Evolutionary conservation across 2,329 filamentous ascomycete species (phyloP).

Genomic region (Sporothrix pseudoabietina): DNA sequence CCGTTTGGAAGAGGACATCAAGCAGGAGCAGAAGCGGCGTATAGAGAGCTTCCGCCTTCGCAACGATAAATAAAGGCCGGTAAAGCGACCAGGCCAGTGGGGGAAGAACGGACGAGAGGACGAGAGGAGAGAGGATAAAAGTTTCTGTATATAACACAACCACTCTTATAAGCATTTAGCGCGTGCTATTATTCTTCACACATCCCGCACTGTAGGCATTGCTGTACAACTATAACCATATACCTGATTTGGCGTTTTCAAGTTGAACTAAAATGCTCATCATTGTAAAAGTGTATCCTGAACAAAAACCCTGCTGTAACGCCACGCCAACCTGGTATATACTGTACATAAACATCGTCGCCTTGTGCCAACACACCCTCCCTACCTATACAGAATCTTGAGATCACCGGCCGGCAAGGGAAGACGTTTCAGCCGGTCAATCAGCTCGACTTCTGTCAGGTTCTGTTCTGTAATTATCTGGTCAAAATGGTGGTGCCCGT

Average conservation of each 20-base stretch:
- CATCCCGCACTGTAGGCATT: background rate
- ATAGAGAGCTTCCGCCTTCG: background rate
- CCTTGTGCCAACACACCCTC: background rate
- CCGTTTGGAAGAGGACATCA: conserved; percentile 36
- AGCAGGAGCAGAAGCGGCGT: conserved; percentile 18
- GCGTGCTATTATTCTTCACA: background rate
- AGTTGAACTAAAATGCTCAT: conserved; percentile 4
- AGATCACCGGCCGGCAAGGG: conserved; percentile 56
- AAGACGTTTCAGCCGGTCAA: conserved; percentile 65
- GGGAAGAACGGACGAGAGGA: background rate
- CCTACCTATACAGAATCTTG: conserved; percentile 55
- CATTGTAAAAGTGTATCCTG: background rate
- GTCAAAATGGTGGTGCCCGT: conserved; percentile 77
- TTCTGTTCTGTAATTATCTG: conserved; percentile 79
- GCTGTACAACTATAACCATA: conserved; percentile 3
- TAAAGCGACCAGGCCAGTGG: too few relatives aligned
- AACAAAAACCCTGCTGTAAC: background rate
- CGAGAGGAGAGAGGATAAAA: background rate
- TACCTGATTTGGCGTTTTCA: background rate
- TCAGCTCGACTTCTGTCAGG: conserved; percentile 68
- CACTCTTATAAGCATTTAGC: conserved; percentile 21
- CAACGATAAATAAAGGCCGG: background rate
- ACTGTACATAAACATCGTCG: background rate
- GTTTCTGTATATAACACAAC: conserved; percentile 5
- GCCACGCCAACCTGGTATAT: conserved; percentile 22